phyloP scores from a whole-genome alignment of 2,329 filamentous ascomycete genomes.

The Phaeophleospora eucalypticola region DNA sequence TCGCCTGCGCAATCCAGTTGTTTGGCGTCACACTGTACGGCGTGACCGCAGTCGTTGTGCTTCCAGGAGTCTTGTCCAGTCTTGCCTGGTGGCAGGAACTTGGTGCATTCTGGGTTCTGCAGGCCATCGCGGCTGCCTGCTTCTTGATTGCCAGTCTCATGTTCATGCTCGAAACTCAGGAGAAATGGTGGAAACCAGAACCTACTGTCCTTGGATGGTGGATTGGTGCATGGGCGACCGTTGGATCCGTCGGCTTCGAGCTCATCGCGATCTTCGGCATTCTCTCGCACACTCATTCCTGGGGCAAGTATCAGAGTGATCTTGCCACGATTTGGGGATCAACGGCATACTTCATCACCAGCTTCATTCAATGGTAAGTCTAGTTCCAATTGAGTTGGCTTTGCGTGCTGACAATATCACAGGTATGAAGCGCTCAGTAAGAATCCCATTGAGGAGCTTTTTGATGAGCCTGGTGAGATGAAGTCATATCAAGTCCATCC shows the following conservation, averaged over 20 bases:
- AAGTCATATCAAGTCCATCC: slow-evolving; percentile 20
- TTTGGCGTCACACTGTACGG: slow-evolving; percentile 28
- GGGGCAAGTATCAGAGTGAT: slow-evolving; percentile 24
- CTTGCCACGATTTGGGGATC: slow-evolving; percentile 28
- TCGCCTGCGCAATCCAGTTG: slow-evolving; percentile 29
- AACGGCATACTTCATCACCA: slow-evolving; percentile 23
- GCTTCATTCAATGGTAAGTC: slow-evolving; percentile 26
- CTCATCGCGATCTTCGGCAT: slow-evolving; percentile 13
- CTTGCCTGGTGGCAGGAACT: slow-evolving; percentile 22
- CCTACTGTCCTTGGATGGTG: slow-evolving; percentile 28
- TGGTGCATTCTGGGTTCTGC: slow-evolving; percentile 27
- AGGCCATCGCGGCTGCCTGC: slow-evolving; percentile 26
- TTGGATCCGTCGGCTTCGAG: slow-evolving; percentile 29
- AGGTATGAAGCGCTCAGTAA: slow-evolving; percentile 27
- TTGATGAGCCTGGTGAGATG: slow-evolving; percentile 23
- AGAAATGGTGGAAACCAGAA: slow-evolving; percentile 28
- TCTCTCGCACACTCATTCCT: slow-evolving; percentile 8
- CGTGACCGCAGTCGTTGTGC: slow-evolving; percentile 22
- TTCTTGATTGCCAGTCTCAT: slow-evolving; percentile 29
- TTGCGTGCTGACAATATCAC: neutral
- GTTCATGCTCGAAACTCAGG: slow-evolving; percentile 30
- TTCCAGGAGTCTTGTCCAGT: slow-evolving; percentile 26
- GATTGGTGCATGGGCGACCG: slow-evolving; percentile 28
- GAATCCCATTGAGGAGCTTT: slow-evolving; percentile 23
- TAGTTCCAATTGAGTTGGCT: neutral